Evolutionary conservation across 2,329 filamentous ascomycete species (phyloP).

Genomic region (Alternaria dauci): DNA sequence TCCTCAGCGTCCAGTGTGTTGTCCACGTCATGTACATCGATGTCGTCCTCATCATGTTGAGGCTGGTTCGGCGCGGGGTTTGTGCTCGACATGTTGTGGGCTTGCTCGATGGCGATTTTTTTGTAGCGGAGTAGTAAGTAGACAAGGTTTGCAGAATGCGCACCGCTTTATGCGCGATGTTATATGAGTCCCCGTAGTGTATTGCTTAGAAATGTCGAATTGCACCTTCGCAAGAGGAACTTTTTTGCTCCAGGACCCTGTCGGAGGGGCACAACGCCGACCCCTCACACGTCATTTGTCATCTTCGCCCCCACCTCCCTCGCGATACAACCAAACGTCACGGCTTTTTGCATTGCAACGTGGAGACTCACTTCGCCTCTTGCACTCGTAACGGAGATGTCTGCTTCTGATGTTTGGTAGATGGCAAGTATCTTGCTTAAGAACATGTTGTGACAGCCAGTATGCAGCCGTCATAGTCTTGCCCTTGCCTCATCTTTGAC

Average conservation of each 20-base stretch:
- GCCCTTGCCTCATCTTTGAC: constrained; percentile 39
- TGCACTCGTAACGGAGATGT: too few species aligned
- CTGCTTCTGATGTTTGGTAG: too few species aligned
- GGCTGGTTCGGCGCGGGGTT: constrained; percentile 30
- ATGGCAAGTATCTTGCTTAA: too few species aligned
- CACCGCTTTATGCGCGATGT: constrained; percentile 5
- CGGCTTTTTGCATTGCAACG: too few species aligned
- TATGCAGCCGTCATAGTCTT: constrained; percentile 47
- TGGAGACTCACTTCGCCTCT: too few species aligned
- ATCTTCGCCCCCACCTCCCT: constrained; percentile 5
- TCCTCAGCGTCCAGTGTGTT: constrained; percentile 81
- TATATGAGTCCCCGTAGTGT: constrained; percentile 21
- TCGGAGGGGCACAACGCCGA: constrained; percentile 31
- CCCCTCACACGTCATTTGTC: constrained; percentile 44
- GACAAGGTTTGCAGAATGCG: neutral
- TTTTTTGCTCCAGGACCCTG: constrained; percentile 40
- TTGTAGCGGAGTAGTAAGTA: neutral
- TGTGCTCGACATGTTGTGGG: constrained; percentile 35
- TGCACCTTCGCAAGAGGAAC: constrained; percentile 35
- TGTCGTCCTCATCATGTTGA: constrained; percentile 42
- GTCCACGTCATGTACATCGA: constrained; percentile 67
- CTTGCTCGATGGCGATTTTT: neutral
- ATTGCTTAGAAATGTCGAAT: constrained; percentile 48
- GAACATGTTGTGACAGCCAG: too few species aligned
- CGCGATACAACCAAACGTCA: neutral